Conservation (phyloP, 23 red algal species). For the Gracilaria gracilis region DNA sequence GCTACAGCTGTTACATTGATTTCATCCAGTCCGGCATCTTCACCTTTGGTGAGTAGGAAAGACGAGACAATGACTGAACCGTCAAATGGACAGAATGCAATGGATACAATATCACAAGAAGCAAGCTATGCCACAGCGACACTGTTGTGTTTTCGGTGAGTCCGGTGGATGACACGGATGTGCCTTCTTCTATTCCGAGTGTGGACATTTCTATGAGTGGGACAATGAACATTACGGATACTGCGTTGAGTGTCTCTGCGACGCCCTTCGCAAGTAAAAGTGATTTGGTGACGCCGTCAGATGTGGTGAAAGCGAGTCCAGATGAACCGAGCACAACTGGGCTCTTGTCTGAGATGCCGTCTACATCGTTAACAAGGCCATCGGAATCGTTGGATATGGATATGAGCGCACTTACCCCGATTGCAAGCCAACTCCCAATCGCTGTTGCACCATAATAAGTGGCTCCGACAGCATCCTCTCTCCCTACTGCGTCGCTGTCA, state of each 20-base stretch:
- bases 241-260: too few relatives aligned
- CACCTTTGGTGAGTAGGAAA: background rate
- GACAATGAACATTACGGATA: too few relatives aligned
- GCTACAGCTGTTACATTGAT: background rate
- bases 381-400: too few relatives aligned
- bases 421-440: background rate
- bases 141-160: too few relatives aligned
- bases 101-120: background rate
- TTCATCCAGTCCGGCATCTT: background rate
- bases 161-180: too few relatives aligned
- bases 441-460: too few relatives aligned
- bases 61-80: background rate
- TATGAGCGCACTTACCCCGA: too few relatives aligned
- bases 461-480: background rate
- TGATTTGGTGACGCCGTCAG: slow-evolving; percentile 6
- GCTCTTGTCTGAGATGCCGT: background rate
- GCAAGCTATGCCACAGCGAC: too few relatives aligned
- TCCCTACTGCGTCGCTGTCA: background rate
- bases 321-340: background rate
- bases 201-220: too few relatives aligned
- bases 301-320: background rate
- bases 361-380: background rate
- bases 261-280: background rate
- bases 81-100: background rate
- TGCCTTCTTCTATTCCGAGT: too few relatives aligned